Conservation (phyloP, 2,329 filamentous ascomycete species). For the Fusarium verticillioides region DNA sequence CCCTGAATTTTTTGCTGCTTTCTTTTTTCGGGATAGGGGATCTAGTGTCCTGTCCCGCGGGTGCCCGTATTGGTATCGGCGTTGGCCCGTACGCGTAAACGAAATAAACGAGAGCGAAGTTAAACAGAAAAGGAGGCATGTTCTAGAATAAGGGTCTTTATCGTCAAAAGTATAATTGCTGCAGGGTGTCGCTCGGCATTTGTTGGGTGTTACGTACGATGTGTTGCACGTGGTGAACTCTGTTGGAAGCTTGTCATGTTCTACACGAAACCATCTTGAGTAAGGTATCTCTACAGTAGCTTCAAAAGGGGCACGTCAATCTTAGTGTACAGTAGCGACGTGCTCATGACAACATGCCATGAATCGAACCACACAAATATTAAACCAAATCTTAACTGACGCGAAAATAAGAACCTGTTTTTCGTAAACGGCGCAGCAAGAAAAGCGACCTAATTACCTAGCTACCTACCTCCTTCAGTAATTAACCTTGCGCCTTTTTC, state of each 20-base stretch:
- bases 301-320: background rate
- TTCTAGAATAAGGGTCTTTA: background rate
- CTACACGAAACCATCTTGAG: background rate
- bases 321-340: background rate
- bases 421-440: background rate
- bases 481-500: background rate
- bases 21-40: background rate
- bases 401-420: background rate
- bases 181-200: background rate
- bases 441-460: too few species aligned
- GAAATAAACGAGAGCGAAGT: background rate
- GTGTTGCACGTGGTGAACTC: background rate
- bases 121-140: background rate
- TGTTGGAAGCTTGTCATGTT: background rate
- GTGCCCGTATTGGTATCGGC: background rate
- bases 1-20: background rate
- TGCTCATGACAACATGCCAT: background rate
- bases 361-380: conserved; percentile 5
- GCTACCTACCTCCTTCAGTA: background rate
- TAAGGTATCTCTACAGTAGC: background rate
- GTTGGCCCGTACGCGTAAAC: background rate
- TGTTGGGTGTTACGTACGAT: background rate
- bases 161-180: background rate
- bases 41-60: background rate
- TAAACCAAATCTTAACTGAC: background rate